Percentiles rank a stretch among this genome's conserved stretches.
Conservation (phyloP, 768 basidiomycete species). For the Amanita rimosa region DNA sequence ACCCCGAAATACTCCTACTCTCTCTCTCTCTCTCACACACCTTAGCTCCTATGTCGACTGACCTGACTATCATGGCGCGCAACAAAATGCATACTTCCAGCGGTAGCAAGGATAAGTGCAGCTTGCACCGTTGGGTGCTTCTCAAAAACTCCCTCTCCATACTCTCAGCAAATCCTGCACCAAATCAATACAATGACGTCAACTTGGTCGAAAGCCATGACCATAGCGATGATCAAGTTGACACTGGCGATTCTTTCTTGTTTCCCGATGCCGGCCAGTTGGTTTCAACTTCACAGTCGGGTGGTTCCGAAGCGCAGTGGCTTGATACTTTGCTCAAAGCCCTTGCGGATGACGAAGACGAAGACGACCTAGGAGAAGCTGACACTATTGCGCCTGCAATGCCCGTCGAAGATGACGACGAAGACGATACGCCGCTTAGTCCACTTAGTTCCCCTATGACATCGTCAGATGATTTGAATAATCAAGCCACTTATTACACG, state of each 20-base stretch:
- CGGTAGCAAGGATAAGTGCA: conserved; percentile 53
- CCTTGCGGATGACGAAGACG: conserved; percentile 61
- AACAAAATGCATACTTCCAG: conserved; percentile 61
- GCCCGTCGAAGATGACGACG: conserved; percentile 53
- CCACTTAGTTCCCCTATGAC: conserved; percentile 62
- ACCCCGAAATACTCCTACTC: not conserved
- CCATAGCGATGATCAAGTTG: conserved; percentile 30
- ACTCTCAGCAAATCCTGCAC: conserved; percentile 12
- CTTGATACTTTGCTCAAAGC: conserved; percentile 71
- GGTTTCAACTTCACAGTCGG: conserved; percentile 20
- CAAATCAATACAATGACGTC: conserved; percentile 16
- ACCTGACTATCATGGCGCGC: conserved; percentile 55
- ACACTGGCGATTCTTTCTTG: conserved; percentile 58
- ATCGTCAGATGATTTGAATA: conserved; percentile 64
- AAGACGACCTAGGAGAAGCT: conserved; percentile 37
- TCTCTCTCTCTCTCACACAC: too few relatives aligned
- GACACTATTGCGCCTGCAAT: conserved; percentile 35
- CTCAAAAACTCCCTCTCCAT: conserved; percentile 74
- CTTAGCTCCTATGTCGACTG: conserved; percentile 32
- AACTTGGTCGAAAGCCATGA: conserved; percentile 27
- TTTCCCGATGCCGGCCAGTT: conserved; percentile 66
- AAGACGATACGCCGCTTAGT: conserved; percentile 52
- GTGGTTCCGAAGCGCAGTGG: conserved; percentile 62
- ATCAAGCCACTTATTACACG: conserved; percentile 34
- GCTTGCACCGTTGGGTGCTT: conserved; percentile 80